Evolutionary conservation across 371 early-diverging fungal genomes (phyloP), one percentile per base, ranked within the genome.

Genomic region (Ordospora pajunii): DNA sequence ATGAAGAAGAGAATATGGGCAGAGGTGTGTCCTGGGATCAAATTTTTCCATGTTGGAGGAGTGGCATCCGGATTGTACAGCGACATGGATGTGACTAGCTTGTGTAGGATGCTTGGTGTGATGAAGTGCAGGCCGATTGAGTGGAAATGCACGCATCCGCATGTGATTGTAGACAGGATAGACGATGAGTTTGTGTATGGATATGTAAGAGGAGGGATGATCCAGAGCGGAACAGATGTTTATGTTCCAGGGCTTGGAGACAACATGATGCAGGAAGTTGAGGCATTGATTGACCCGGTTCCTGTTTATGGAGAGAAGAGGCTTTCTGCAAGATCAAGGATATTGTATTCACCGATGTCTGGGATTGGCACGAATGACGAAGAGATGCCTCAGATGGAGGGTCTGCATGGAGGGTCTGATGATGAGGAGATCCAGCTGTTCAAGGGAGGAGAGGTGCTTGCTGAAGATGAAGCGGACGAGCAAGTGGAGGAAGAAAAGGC

Each of bases 91-190:
- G 45, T 79, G 27, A 22, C 12, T 1, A 79, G 73, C 8, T 25
- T 80, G 1, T 19, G 74, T 0, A 65, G 81, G 51, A 23, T 46
- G 32, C 49, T 83, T 45, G 68, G 70, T 37, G 73, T 71, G 14
- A 80, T 81, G 72, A 83, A 83, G 70, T 78, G 70, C 50, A 53
- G 80, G 54, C 83, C 83, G 3, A 49, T 83, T 63, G 69, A 68
- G 25, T 83, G 80, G 80, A 75, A 78, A 72, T 70, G 81, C 40
- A 54, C 74, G 19, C 80, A 83, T 52, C 81, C 83, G 11, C 78
- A 80, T 52, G 68, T 83, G 44, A 66, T 83, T 23, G 76, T 76
- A 11, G 83, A 83, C 70, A 68, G 76, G 40, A 25, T 78, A 12
- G 64, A 74, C 27, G 69, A 49, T 9, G 50, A 44, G 11, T 49